Evolutionary conservation across 192 early-diverging fungal genomes (phyloP), one percentile per base, ranked within the genome.

Genomic region (Backusella parvicylindrica): DNA sequence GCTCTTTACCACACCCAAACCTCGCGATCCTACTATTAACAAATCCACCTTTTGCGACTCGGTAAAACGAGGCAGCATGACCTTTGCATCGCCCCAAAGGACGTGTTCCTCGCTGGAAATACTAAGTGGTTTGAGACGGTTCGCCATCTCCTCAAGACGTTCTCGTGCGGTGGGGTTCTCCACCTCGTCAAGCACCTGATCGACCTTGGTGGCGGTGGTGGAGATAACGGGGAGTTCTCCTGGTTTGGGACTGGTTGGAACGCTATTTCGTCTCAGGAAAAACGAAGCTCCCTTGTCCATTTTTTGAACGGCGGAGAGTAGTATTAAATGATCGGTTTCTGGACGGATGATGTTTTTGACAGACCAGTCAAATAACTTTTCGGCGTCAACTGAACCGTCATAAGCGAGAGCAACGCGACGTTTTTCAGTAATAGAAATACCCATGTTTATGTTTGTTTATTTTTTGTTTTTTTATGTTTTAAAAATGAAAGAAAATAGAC

Each of bases 361-460:
- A 33, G 79, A 49, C 79, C 79, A 80, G 11, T 80, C 67, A 69
- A 80, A 80, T 33, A 80, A 21, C 23, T 75, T 80, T 31, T 43
- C 26, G 16, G 79, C 79, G 56, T 80, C 79, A 9, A 67, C 64
- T 16, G 70, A 63, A 30, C 79, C 79, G 43, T 80, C 79, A 21
- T 80, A 80, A 4, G 79, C 79, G 15, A 80, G n/a, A 3, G 70
- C 79, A 65, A 80, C 40, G 31, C 75, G 73, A 31, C 79, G 74
- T 60, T 75, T 75, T 28, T 75, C 74, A 68, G 41, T 68, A 49
- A 75, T 75, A 30, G 74, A 75, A 32, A 67, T 38, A 47, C 38
- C n/a, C 68, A 70, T 70, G 1, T 40, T 49, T 21, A 3, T 38
- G 37, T 38, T 38, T 38, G 37, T 38, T 38, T 38, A 6, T 6